Percentiles rank a stretch among this genome's conserved stretches.
These are phyloP conservation scores for Aspergillus quadricinctus DNA, from an alignment of 2,329 filamentous ascomycete species.

Conservation along the genomic window DNA sequence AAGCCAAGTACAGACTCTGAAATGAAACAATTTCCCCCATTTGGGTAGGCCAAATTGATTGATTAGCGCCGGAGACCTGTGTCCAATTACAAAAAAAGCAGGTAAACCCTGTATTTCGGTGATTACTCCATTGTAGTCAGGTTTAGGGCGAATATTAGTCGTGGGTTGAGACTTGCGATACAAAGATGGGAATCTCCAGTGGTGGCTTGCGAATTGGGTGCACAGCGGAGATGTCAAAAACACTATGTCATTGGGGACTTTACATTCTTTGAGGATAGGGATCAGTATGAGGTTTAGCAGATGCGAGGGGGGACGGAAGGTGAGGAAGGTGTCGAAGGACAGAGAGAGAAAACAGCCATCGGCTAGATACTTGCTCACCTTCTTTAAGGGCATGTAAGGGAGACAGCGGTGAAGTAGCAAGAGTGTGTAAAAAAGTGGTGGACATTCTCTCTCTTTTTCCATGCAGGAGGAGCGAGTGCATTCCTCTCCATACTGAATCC, in stretches of 20 bases:
- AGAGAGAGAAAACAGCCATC: too few species aligned
- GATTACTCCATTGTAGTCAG: too few species aligned
- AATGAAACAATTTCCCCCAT: background rate
- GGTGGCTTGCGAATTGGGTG: too few species aligned
- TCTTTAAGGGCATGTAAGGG: background rate
- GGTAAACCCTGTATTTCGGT: background rate
- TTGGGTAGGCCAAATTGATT: background rate
- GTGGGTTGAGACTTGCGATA: too few species aligned
- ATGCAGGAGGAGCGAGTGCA: background rate
- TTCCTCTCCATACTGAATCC: background rate
- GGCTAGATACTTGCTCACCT: background rate
- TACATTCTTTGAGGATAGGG: too few species aligned
- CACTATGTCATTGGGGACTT: too few species aligned
- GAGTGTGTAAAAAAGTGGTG: background rate
- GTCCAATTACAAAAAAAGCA: background rate
- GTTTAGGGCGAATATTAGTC: too few species aligned
- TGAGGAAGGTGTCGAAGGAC: too few species aligned
- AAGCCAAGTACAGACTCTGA: background rate
- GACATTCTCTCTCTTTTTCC: background rate
- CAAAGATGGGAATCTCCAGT: too few species aligned
- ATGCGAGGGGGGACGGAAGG: background rate
- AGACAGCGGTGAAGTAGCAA: background rate
- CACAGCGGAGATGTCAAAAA: too few species aligned
- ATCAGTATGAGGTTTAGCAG: background rate
- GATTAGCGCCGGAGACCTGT: background rate